Base-by-base conservation (phyloP, 192 early-diverging fungal species). In the Chytriomyces sp. region DNA sequence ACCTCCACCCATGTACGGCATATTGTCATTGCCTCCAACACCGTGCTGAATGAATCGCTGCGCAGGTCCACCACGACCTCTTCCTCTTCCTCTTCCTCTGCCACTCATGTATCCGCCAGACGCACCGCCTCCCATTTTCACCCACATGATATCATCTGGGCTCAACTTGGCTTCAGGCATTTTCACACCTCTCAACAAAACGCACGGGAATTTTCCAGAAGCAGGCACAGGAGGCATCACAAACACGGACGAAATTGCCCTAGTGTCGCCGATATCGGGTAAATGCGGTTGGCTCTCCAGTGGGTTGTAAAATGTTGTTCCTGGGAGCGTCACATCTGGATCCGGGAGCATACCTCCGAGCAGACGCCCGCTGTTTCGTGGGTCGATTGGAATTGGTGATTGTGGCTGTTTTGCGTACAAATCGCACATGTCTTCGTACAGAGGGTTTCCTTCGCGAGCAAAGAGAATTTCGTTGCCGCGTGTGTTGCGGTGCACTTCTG, bases 291-390 rank as follows among this genome's bases (percentile, higher is more conserved):
- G 64, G 11, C 77, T 76, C 10, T 46, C 63, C 7, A 89, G 76
- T 16, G 88, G 88, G 2, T 83, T 84, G 24, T 86, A 78, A 67
- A 80, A 84, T 1, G 82, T 87, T 45, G 72, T 74, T 11, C 85
- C 88, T 44, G 88, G 88, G 11, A 89, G 10, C 46, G 62, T 80
- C 1, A 84, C 85, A 10, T 82, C 50, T 6, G 84, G 81, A 64
- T 89, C 88, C n/a, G 83, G 77, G 5, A 78, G 57, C 9, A 85
- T 67, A 50, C 26, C 43, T 11, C 87, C 87, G 43, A 81, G 69
- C 60, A 88, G 67, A 13, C 69, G 60, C 6, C 64, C 68, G 47
- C 73, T 73, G 26, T 71, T 23, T 8, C 49, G 53, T 18, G 79
- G 68, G 67, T 85, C 77, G 20, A 88, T 76, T n/a, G 72, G 66